Conservation (phyloP, 441 rosid genomes). For the Pelargonium myrrhifolium region DNA sequence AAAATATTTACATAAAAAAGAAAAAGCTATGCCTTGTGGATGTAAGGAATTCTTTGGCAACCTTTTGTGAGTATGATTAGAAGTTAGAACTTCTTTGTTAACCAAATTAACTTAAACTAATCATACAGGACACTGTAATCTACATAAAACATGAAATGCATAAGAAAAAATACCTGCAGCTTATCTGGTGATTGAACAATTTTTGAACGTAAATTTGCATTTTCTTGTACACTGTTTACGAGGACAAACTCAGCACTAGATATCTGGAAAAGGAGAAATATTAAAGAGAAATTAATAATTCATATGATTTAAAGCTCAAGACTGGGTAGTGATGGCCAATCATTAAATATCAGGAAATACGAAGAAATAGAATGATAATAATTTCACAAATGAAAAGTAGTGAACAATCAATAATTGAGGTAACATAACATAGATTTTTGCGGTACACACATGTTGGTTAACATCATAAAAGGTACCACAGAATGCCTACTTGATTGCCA, state of each 20-base stretch:
- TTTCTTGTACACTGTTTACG: constrained; percentile 74
- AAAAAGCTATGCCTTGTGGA: neutral
- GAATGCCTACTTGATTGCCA: neutral
- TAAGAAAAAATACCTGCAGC: constrained; percentile 49
- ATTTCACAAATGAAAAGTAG: too few species aligned
- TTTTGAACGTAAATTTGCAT: constrained; percentile 64
- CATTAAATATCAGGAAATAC: too few species aligned
- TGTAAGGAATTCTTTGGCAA: neutral
- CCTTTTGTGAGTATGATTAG: neutral
- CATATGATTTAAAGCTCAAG: too few species aligned
- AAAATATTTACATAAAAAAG: too few species aligned
- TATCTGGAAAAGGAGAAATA: constrained; percentile 39
- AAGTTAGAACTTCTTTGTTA: too few species aligned
- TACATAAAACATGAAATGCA: constrained; percentile 1
- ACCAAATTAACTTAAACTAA: neutral
- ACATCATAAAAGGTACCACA: neutral
- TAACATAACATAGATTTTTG: neutral
- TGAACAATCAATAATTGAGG: neutral
- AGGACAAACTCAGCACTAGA: constrained; percentile 70
- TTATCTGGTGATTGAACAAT: constrained; percentile 94
- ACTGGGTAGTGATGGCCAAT: too few species aligned
- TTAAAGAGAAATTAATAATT: constrained; percentile 4
- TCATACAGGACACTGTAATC: neutral
- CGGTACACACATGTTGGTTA: neutral
- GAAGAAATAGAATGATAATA: too few species aligned